These are phyloP conservation scores for Phyllostachys edulis DNA, from an alignment of 176 grass and related monocot species.

Conservation along the genomic window DNA sequence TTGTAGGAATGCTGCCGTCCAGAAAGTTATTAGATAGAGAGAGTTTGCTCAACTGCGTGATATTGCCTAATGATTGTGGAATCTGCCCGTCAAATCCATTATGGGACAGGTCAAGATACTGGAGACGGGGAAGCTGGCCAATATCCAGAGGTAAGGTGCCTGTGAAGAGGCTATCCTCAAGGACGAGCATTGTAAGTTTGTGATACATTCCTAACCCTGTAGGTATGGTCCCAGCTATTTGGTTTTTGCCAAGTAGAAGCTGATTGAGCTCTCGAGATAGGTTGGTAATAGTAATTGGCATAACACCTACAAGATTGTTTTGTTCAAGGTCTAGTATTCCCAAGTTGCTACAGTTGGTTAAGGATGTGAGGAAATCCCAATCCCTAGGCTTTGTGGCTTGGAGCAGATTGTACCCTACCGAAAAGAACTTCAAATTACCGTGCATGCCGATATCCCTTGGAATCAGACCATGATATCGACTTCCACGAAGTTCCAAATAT, in stretches of 20 bases:
- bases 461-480: background rate
- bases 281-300: constrained; percentile 23
- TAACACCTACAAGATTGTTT: constrained; percentile 8
- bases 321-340: background rate
- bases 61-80: constrained; percentile 20
- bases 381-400: background rate
- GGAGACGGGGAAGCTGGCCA: background rate
- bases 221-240: constrained; percentile 19
- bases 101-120: background rate
- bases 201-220: background rate
- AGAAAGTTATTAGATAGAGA: constrained; percentile 12
- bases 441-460: constrained; percentile 30
- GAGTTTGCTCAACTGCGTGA: background rate
- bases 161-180: constrained; percentile 8
- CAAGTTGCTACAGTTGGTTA: constrained; percentile 29
- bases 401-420: background rate
- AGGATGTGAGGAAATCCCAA: constrained; percentile 28
- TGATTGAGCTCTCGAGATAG: background rate
- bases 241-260: background rate
- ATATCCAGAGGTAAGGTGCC: constrained; percentile 16
- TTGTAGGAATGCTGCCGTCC: background rate
- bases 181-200: background rate
- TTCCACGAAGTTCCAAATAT: background rate
- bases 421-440: background rate
- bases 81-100: constrained; percentile 7